Evolutionary conservation across 441 rosid species (phyloP), one percentile per base, ranked within the genome.

Genomic region (Aquilaria agallochum): DNA sequence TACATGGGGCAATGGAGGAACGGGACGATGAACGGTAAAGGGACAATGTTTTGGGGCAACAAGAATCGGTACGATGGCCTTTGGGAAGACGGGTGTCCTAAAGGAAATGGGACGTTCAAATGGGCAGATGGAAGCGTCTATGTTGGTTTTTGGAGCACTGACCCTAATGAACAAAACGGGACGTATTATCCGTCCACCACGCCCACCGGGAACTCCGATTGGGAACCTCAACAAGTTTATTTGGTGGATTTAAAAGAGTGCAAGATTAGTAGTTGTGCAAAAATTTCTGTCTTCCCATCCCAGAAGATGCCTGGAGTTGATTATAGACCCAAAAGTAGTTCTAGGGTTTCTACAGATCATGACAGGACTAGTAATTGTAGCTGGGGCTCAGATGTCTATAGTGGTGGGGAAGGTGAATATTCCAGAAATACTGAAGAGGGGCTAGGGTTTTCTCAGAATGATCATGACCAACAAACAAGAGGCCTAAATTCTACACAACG

Each of bases 271-370:
- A 31, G 8, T 12, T 31, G 12, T 7, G 44, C 66, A 73, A 0
- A 74, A 70, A 47, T 67, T 74, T 36, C 78, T 4, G 7, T 36
- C 42, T 36, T 36, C 7, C 42, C 42, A 36, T 36, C 42, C 7
- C 42, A 36, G 7, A 36, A 36, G 42, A 36, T 36, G 42, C 42
- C 42, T 3, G 62, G 72, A 3, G 74, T 65, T 56, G 73, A 90
- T 92, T 76, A 76, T 68, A 83, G 89, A 8, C 66, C 96, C 0
- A 88, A 86, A 49, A 68, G 74, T 1, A 69, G 63, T 56, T 71
- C 82, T 0, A 97, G 87, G 65, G 72, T 83, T 77, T 66, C 70
- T 76, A 80, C 93, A 0, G 82, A 75, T 46, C 90, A 84, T 44
- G 42, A 36, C 6, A 36, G 42, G 42, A 8, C 67, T 0, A 49